Evolutionary conservation across 352 stramenopile genomes (phyloP).

Genomic region (Phytophthora capsici): DNA sequence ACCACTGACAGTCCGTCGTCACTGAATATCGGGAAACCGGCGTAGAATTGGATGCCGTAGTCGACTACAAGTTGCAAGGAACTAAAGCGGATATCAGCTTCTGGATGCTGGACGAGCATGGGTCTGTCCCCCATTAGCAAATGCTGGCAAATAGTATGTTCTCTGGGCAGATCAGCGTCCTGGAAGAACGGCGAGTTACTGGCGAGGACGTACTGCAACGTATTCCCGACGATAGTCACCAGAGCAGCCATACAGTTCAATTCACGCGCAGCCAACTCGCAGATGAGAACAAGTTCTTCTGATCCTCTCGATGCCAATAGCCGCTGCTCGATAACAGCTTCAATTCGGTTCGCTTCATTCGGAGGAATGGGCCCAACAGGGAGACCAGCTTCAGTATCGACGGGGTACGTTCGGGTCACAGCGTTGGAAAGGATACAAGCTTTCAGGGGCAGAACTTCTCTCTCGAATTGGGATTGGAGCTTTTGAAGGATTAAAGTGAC

Average conservation of each 20-base stretch:
- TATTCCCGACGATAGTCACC: slow-evolving; percentile 49
- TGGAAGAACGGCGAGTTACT: slow-evolving; percentile 36
- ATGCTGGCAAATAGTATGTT: slow-evolving; percentile 59
- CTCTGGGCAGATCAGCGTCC: slow-evolving; percentile 32
- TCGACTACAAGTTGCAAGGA: slow-evolving; percentile 37
- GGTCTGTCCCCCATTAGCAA: slow-evolving; percentile 55
- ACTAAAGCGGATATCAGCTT: slow-evolving; percentile 64
- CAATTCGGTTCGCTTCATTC: slow-evolving; percentile 44
- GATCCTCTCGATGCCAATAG: slow-evolving; percentile 27
- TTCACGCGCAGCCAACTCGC: slow-evolving; percentile 43
- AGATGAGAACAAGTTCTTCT: slow-evolving; percentile 45
- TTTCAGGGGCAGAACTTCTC: slow-evolving; percentile 32
- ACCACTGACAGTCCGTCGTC: slow-evolving; percentile 3
- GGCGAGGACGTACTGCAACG: slow-evolving; percentile 45
- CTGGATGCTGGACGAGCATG: slow-evolving; percentile 59
- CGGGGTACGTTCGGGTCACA: slow-evolving; percentile 40
- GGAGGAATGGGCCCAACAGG: slow-evolving; percentile 35
- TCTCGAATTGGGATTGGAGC: slow-evolving; percentile 17
- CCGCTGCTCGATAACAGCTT: slow-evolving; percentile 35
- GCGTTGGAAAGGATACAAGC: slow-evolving; percentile 42
- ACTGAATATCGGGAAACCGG: slow-evolving; percentile 43
- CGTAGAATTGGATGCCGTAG: slow-evolving; percentile 34
- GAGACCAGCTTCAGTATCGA: slow-evolving; percentile 20
- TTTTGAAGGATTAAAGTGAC: slow-evolving; percentile 7
- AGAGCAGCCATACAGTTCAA: slow-evolving; percentile 44